phyloP scores from a whole-genome alignment of 1,139 yeast genomes.

The Sugiyamaella xylanicola region DNA sequence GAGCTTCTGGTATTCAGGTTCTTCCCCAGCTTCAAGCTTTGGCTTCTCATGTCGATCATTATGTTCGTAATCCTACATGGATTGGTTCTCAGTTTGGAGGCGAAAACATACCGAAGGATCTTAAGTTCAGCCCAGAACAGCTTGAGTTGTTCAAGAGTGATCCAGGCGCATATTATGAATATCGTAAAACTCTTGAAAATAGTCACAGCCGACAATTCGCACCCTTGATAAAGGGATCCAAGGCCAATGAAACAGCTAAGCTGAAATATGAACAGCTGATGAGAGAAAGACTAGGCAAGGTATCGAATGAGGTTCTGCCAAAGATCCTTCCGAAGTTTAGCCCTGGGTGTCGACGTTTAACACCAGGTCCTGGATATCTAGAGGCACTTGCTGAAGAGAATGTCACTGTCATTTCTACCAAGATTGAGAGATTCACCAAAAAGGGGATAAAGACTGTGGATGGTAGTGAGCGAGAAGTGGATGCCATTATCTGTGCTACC shows the following conservation, averaged over 20 bases:
- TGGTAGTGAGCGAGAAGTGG: slow-evolving; percentile 30
- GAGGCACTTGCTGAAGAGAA: slow-evolving; percentile 35
- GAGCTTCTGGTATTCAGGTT: slow-evolving; percentile 52
- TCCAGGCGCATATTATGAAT: slow-evolving; percentile 22
- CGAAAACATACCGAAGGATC: slow-evolving; percentile 19
- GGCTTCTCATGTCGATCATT: slow-evolving; percentile 28
- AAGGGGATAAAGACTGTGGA: slow-evolving; percentile 31
- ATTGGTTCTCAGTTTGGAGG: slow-evolving; percentile 25
- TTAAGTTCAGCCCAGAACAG: slow-evolving; percentile 23
- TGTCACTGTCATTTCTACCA: slow-evolving; percentile 30
- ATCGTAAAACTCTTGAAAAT: slow-evolving; percentile 24
- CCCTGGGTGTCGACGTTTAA: slow-evolving; percentile 30
- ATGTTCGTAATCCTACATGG: slow-evolving; percentile 28
- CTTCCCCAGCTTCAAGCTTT: slow-evolving; percentile 27
- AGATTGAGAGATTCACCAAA: slow-evolving; percentile 25
- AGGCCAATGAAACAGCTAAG: slow-evolving; percentile 16
- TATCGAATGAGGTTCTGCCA: slow-evolving; percentile 24
- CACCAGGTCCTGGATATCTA: slow-evolving; percentile 33
- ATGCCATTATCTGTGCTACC: slow-evolving; percentile 34
- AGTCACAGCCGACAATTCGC: slow-evolving; percentile 21
- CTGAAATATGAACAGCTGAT: slow-evolving; percentile 20
- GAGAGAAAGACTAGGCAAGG: slow-evolving; percentile 23
- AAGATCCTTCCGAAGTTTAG: slow-evolving; percentile 26
- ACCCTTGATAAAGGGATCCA: slow-evolving; percentile 23
- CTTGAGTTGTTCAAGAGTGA: slow-evolving; percentile 20